Evolutionary conservation across 2,329 filamentous ascomycete species (phyloP).

Genomic region (Ophiostoma ulmi): DNA sequence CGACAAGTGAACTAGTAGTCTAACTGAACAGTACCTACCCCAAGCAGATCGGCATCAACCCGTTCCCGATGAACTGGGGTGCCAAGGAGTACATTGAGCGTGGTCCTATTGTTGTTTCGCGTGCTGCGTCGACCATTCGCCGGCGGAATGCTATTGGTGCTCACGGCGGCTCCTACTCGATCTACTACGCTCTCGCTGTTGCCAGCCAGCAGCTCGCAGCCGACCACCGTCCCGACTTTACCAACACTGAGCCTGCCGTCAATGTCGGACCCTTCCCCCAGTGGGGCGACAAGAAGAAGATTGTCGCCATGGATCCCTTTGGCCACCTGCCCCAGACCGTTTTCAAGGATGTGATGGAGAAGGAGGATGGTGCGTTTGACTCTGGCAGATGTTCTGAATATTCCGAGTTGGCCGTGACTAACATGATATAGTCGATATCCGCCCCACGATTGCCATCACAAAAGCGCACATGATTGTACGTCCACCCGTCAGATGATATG

Average conservation of each 20-base stretch:
- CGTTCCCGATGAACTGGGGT: slow-evolving; percentile 85
- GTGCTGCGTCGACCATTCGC: slow-evolving; percentile 68
- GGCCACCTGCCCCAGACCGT: slow-evolving; percentile 83
- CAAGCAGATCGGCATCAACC: slow-evolving; percentile 88
- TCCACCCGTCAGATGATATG: background rate
- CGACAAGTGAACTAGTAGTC: background rate
- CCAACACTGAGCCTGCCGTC: slow-evolving; percentile 82
- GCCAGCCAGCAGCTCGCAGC: slow-evolving; percentile 82
- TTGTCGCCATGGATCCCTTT: slow-evolving; percentile 94
- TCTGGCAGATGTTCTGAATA: background rate
- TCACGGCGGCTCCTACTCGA: slow-evolving; percentile 82
- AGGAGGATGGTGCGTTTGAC: slow-evolving; percentile 55
- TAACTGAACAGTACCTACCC: slow-evolving; percentile 65
- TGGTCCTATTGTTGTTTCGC: slow-evolving; percentile 84
- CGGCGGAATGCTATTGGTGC: slow-evolving; percentile 60
- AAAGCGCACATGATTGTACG: slow-evolving; percentile 74
- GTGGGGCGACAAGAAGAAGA: slow-evolving; percentile 88
- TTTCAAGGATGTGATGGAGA: slow-evolving; percentile 71
- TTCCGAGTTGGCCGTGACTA: background rate
- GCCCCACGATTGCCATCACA: slow-evolving; percentile 87
- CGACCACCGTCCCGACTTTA: slow-evolving; percentile 68
- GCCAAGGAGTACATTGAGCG: slow-evolving; percentile 66
- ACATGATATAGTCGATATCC: slow-evolving; percentile 60
- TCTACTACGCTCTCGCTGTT: slow-evolving; percentile 90
- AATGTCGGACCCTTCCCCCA: slow-evolving; percentile 82